A percentile compares a stretch with the other conserved stretches of the same genome.
Conservation (phyloP, 192 early-diverging fungal species). For the Irineochytrium annulatum region DNA sequence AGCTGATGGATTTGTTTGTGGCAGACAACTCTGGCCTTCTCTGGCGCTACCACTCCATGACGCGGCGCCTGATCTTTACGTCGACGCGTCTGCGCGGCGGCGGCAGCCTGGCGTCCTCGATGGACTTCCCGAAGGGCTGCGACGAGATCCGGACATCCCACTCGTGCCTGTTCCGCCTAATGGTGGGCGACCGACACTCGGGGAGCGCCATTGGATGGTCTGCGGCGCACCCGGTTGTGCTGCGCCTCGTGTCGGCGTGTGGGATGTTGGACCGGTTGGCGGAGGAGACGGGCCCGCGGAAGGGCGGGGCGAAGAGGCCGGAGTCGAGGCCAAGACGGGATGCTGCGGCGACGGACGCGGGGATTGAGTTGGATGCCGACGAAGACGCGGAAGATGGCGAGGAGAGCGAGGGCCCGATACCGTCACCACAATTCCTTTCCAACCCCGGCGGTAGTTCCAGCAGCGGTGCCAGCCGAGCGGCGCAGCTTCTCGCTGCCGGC, state of each 20-base stretch:
- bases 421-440: background rate
- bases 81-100: background rate
- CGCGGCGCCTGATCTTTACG: background rate
- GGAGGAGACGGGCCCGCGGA: background rate
- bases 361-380: background rate
- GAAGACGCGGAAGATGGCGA: background rate
- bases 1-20: background rate
- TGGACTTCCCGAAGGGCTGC: background rate
- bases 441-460: background rate
- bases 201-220: slow-evolving; percentile 12
- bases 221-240: slow-evolving; percentile 12
- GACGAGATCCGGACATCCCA: slow-evolving; percentile 17
- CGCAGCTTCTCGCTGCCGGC: background rate
- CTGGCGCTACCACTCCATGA: slow-evolving; percentile 1
- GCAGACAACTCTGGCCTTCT: background rate
- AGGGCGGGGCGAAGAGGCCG: background rate
- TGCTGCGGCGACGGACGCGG: background rate
- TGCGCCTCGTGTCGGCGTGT: slow-evolving; percentile 9
- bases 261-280: background rate
- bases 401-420: background rate
- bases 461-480: background rate
- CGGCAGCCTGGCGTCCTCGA: background rate
- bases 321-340: background rate
- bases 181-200: slow-evolving; percentile 17
- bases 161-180: slow-evolving; percentile 16